A percentile compares a stretch with the other conserved stretches of the same genome.
These are phyloP conservation scores for Epichloe baconii DNA, from an alignment of 2,329 filamentous ascomycete species.

Conservation along the genomic window DNA sequence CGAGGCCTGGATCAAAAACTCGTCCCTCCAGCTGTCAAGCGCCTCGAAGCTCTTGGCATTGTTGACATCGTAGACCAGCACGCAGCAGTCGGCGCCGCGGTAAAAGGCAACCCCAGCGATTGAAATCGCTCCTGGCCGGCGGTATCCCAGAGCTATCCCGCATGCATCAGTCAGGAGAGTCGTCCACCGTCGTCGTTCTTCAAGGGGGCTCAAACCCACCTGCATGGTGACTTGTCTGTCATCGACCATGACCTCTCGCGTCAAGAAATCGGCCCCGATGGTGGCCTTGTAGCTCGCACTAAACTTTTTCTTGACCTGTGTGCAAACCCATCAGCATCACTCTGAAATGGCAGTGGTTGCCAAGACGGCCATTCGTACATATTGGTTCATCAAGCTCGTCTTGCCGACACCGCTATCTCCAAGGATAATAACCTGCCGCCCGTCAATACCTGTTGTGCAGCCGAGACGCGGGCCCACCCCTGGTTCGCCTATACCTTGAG, in stretches of 20 bases:
- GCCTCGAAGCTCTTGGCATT: conserved; percentile 99
- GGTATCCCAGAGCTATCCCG: conserved; percentile 83
- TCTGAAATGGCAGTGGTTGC: neutral
- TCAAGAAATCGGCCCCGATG: conserved; percentile 96
- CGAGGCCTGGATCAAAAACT: conserved; percentile 94
- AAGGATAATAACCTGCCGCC: conserved; percentile 84
- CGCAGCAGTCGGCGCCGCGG: conserved; percentile 92
- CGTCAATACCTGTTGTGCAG: neutral
- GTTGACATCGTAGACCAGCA: conserved; percentile 96
- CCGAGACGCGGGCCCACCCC: too few relatives aligned
- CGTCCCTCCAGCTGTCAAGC: conserved; percentile 94
- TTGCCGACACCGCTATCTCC: conserved; percentile 98
- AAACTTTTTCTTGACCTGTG: conserved; percentile 99
- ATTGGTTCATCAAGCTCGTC: conserved; percentile 99
- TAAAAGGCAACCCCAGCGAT: conserved; percentile 94
- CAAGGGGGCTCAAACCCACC: conserved; percentile 33
- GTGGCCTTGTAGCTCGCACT: conserved; percentile 99
- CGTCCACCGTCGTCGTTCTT: neutral
- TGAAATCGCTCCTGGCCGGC: conserved; percentile 96
- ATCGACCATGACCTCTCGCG: conserved; percentile 93
- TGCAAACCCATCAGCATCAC: conserved; percentile 6
- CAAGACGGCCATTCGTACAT: conserved; percentile 50
- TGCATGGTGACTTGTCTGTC: conserved; percentile 98
- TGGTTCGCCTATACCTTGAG: conserved; percentile 52
- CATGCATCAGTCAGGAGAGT: neutral